A percentile compares a stretch with the other conserved stretches of the same genome.
phyloP scores from a whole-genome alignment of 2,329 filamentous ascomycete species.

The Penicillium palitans region DNA sequence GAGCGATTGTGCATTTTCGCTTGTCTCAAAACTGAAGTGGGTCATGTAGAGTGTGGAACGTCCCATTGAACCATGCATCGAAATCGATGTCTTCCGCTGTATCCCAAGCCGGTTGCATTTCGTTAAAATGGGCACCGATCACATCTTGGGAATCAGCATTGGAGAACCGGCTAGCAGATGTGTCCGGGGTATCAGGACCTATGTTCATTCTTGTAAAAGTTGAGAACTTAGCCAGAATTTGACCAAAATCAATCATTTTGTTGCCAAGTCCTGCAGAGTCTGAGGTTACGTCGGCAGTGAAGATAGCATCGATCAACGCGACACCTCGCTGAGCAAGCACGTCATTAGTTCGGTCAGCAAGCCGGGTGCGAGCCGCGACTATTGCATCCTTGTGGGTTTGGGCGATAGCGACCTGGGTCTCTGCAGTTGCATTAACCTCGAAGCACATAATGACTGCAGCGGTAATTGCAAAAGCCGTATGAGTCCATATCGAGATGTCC shows the following conservation, averaged over 20 bases:
- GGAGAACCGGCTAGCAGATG: slow-evolving; percentile 15
- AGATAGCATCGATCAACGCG: slow-evolving; percentile 28
- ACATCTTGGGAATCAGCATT: slow-evolving; percentile 14
- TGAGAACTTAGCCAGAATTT: slow-evolving; percentile 25
- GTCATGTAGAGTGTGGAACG: slow-evolving; percentile 23
- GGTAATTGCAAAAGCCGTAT: slow-evolving; percentile 31
- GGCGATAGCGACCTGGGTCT: slow-evolving; percentile 15
- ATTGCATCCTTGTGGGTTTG: slow-evolving; percentile 26
- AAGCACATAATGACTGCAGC: slow-evolving; percentile 31
- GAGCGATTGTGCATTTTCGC: too few species aligned
- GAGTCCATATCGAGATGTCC: slow-evolving; percentile 30
- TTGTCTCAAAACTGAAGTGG: neutral
- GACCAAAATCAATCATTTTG: slow-evolving; percentile 22
- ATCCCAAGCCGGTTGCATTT: slow-evolving; percentile 23
- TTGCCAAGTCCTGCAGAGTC: slow-evolving; percentile 6
- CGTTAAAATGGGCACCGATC: slow-evolving; percentile 15
- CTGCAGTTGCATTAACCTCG: slow-evolving; percentile 23
- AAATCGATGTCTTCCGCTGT: slow-evolving; percentile 27
- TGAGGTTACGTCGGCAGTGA: slow-evolving; percentile 18
- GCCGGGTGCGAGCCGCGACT: slow-evolving; percentile 23
- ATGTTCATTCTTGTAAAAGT: slow-evolving; percentile 21
- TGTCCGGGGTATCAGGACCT: slow-evolving; percentile 16
- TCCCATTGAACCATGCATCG: slow-evolving; percentile 28
- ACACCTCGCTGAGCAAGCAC: slow-evolving; percentile 29
- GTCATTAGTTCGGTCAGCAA: slow-evolving; percentile 23